phyloP scores from a whole-genome alignment of 225 moss, liverwort and hornwort species.

The Pseudisothecium myosuroides region DNA sequence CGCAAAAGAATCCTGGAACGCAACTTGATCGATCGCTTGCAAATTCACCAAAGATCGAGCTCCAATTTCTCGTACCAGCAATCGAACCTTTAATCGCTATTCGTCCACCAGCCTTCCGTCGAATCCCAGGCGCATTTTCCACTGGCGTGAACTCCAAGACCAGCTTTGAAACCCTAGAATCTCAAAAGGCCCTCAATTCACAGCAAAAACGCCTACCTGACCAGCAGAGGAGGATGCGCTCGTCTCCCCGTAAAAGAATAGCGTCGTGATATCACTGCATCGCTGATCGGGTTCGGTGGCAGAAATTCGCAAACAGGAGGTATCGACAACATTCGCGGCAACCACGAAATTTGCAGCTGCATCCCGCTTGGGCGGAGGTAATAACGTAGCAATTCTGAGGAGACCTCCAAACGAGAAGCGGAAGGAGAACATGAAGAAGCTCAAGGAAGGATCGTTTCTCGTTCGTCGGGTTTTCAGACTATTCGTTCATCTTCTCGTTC shows the following conservation, averaged over 20 bases:
- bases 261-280: not conserved
- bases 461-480: too few species aligned
- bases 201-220: not conserved
- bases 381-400: not conserved
- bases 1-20: not conserved
- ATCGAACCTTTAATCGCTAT: not conserved
- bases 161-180: conserved; percentile 6
- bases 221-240: not conserved
- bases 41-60: not conserved
- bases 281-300: not conserved
- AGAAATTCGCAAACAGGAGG: not conserved
- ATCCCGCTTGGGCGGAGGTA: not conserved
- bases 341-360: not conserved
- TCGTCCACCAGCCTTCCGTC: not conserved
- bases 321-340: not conserved
- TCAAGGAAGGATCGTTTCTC: not conserved
- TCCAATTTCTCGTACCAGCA: not conserved
- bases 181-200: not conserved
- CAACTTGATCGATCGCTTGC: not conserved
- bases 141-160: not conserved
- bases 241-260: not conserved
- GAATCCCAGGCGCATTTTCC: not conserved
- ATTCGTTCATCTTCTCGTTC: too few species aligned
- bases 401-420: not conserved
- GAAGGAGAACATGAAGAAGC: not conserved